Conservation (phyloP, 2,329 filamentous ascomycete species). For the Phyllosticta paracitricarpa region DNA sequence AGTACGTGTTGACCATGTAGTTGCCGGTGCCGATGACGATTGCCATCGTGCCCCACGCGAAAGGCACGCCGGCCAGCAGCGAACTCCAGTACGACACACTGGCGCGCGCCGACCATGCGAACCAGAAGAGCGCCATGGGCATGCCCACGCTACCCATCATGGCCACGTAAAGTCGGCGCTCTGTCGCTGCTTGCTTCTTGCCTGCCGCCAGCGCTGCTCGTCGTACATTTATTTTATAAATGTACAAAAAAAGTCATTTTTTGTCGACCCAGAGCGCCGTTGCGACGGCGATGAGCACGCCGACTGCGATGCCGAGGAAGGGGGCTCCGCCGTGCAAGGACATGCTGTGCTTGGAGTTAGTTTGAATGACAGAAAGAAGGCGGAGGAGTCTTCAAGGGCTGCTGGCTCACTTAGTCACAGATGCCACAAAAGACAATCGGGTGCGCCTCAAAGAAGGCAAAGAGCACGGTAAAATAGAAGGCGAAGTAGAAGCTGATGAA, state of each 20-base stretch:
- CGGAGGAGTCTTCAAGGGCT: conserved; percentile 15
- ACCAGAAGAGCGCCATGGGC: conserved; percentile 28
- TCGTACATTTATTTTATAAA: too few species aligned
- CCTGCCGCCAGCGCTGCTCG: not conserved
- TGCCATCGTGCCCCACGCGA: conserved; percentile 17
- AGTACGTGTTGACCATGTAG: conserved; percentile 25
- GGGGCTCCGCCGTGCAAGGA: conserved; percentile 12
- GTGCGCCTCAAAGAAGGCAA: conserved; percentile 18
- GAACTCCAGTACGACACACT: conserved; percentile 28
- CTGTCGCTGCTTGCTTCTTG: conserved; percentile 16
- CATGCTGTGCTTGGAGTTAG: not conserved
- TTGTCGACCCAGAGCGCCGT: conserved; percentile 20
- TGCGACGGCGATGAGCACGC: conserved; percentile 10
- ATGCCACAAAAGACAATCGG: conserved; percentile 16
- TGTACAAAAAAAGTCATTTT: too few species aligned
- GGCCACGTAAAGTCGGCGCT: conserved; percentile 25
- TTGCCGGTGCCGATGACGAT: conserved; percentile 25
- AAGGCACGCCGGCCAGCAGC: conserved; percentile 22
- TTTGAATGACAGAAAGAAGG: conserved; percentile 4
- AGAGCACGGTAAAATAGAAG: conserved; percentile 19
- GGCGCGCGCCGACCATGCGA: conserved; percentile 27
- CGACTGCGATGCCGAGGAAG: conserved; percentile 17
- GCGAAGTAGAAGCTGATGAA: conserved; percentile 15
- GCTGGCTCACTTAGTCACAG: conserved; percentile 24
- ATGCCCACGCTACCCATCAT: conserved; percentile 27